phyloP scores from a whole-genome alignment of 2,329 filamentous ascomycete species.

The Penicillium palitans region DNA sequence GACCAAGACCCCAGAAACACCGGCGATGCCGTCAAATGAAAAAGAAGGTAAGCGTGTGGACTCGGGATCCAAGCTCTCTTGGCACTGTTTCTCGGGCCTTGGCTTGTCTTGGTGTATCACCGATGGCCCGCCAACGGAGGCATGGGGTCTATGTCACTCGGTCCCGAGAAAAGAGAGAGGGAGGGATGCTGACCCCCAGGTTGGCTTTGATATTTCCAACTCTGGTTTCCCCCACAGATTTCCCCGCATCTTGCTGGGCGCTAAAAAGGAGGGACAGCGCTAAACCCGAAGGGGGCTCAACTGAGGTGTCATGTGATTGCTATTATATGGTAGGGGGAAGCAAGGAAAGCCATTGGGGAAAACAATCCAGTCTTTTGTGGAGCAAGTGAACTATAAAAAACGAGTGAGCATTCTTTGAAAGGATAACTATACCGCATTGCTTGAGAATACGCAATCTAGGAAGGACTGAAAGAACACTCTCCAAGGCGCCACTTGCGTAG shows the following conservation, averaged over 20 bases:
- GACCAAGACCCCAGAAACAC: background rate
- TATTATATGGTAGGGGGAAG: background rate
- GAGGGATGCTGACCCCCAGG: background rate
- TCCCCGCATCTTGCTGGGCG: background rate
- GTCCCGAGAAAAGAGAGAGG: background rate
- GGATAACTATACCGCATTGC: background rate
- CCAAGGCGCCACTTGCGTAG: background rate
- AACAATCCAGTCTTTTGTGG: background rate
- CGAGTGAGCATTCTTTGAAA: too few species aligned
- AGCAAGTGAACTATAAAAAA: too few species aligned
- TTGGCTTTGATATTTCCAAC: background rate
- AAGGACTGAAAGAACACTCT: background rate
- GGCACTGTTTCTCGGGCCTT: background rate
- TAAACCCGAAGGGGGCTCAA: background rate
- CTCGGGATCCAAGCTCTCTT: slow-evolving; percentile 8
- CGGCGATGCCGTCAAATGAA: slow-evolving; percentile 4
- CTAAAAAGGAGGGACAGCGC: too few species aligned
- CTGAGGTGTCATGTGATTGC: background rate
- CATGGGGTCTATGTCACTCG: background rate
- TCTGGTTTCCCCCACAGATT: background rate
- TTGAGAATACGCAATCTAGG: background rate
- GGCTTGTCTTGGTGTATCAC: background rate
- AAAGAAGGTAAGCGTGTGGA: background rate
- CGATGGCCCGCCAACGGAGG: background rate
- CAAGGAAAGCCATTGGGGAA: background rate